phyloP scores from a whole-genome alignment of 805 yeast genomes.

The Myxozyma melibiosi region DNA sequence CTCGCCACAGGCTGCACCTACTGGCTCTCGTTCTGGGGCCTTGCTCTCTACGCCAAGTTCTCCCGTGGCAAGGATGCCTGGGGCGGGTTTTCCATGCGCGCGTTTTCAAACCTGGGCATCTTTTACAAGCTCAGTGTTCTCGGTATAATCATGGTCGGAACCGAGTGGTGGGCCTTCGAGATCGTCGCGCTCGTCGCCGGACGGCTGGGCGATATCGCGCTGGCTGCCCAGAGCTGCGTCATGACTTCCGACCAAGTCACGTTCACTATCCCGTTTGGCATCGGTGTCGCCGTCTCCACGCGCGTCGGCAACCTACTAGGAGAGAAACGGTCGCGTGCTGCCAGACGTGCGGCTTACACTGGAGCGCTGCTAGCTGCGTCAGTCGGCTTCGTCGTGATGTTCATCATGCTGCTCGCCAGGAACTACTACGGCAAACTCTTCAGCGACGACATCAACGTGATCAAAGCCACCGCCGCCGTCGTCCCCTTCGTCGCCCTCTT shows the following conservation, averaged over 20 bases:
- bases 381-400: slow-evolving; percentile 37
- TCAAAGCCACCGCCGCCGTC: slow-evolving; percentile 52
- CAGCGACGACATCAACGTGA: slow-evolving; percentile 63
- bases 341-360: slow-evolving; percentile 49
- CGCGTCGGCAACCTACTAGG: slow-evolving; percentile 60
- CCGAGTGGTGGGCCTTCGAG: slow-evolving; percentile 61
- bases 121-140: slow-evolving; percentile 53
- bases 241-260: slow-evolving; percentile 56
- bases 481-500: slow-evolving; percentile 68
- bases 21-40: slow-evolving; percentile 49
- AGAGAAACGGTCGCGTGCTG: slow-evolving; percentile 41
- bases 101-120: slow-evolving; percentile 37
- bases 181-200: slow-evolving; percentile 58
- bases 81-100: slow-evolving; percentile 38
- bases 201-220: slow-evolving; percentile 53
- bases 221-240: slow-evolving; percentile 60
- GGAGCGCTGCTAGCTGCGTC: slow-evolving; percentile 46
- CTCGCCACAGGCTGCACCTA: slow-evolving; percentile 53
- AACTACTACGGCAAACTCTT: slow-evolving; percentile 58
- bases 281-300: slow-evolving; percentile 58
- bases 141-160: slow-evolving; percentile 57
- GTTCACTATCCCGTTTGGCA: slow-evolving; percentile 61
- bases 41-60: slow-evolving; percentile 43
- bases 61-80: slow-evolving; percentile 48
- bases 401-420: slow-evolving; percentile 51